Evolutionary conservation across 2,329 filamentous ascomycete genomes (phyloP).

Genomic region (Metarhizium rileyi): DNA sequence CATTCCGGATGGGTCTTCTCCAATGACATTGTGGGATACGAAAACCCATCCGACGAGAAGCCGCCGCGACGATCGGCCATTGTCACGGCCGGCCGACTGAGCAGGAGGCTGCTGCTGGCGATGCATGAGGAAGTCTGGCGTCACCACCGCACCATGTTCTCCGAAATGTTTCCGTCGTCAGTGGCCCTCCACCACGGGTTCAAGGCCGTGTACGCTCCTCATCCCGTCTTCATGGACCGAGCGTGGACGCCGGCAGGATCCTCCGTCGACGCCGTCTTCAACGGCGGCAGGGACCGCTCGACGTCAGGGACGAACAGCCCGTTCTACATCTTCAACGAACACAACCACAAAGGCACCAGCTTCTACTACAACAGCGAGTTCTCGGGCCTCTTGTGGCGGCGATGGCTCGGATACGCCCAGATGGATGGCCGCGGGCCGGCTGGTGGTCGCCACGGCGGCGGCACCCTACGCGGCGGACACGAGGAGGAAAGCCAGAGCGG

Average conservation of each 20-base stretch:
- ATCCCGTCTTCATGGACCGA: constrained; percentile 71
- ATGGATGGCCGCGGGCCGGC: constrained; percentile 38
- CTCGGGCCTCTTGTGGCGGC: constrained; percentile 64
- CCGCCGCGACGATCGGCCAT: constrained; percentile 61
- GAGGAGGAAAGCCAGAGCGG: constrained; percentile 34
- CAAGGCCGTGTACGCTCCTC: constrained; percentile 72
- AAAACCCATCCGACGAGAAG: constrained; percentile 30
- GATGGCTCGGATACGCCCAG: constrained; percentile 60
- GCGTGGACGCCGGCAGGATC: constrained; percentile 54
- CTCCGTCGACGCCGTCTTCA: constrained; percentile 68
- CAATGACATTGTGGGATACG: constrained; percentile 61
- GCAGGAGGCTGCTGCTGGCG: constrained; percentile 52
- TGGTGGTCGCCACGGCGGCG: constrained; percentile 39
- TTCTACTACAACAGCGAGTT: constrained; percentile 84
- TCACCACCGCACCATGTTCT: constrained; percentile 62
- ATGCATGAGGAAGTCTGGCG: constrained; percentile 69
- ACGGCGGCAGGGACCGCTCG: constrained; percentile 59
- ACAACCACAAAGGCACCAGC: constrained; percentile 71
- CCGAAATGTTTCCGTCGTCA: constrained; percentile 68
- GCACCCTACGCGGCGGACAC: constrained; percentile 40
- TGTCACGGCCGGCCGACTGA: constrained; percentile 61
- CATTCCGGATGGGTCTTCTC: constrained; percentile 65
- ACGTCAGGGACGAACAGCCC: constrained; percentile 56
- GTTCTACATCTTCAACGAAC: constrained; percentile 61
- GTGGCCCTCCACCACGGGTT: constrained; percentile 66